Conservation (phyloP, 2,329 filamentous ascomycete species). For the Cladorrhinum sp. region DNA sequence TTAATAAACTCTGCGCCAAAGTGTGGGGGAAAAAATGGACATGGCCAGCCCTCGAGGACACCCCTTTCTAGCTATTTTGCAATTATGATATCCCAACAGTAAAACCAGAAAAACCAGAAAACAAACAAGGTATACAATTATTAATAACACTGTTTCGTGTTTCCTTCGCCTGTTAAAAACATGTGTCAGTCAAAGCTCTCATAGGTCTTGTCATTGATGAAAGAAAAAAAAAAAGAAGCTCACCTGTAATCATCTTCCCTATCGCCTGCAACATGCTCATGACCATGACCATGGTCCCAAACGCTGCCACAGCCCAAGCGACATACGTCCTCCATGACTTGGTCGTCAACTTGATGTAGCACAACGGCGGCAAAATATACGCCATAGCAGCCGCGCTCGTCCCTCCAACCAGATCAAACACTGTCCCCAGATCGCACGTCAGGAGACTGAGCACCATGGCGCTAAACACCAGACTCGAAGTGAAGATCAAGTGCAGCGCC, state of each 20-base stretch:
- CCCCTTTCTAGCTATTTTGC: not conserved
- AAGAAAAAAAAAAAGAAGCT: not conserved
- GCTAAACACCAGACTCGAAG: slow-evolving; percentile 72
- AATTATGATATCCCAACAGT: not conserved
- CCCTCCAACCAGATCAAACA: slow-evolving; percentile 94
- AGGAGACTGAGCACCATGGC: slow-evolving; percentile 76
- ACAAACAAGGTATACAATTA: not conserved
- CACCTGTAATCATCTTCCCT: slow-evolving; percentile 32
- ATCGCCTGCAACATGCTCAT: slow-evolving; percentile 32
- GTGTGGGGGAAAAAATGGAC: not conserved
- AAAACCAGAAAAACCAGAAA: not conserved
- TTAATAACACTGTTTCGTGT: slow-evolving; percentile 28
- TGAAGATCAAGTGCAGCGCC: slow-evolving; percentile 82
- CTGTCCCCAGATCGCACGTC: slow-evolving; percentile 89
- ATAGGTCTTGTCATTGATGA: not conserved
- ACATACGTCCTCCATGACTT: slow-evolving; percentile 40
- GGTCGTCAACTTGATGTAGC: slow-evolving; percentile 89
- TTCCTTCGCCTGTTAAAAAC: slow-evolving; percentile 28
- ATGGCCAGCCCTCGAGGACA: not conserved
- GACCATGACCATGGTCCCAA: slow-evolving; percentile 32
- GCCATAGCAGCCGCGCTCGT: slow-evolving; percentile 92
- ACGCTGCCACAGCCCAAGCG: slow-evolving; percentile 29
- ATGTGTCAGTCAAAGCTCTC: not conserved
- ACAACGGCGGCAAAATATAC: slow-evolving; percentile 91
- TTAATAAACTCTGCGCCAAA: not conserved